Evolutionary conservation across 805 yeast genomes (phyloP).

Genomic region (Starmerella riodocensis): DNA sequence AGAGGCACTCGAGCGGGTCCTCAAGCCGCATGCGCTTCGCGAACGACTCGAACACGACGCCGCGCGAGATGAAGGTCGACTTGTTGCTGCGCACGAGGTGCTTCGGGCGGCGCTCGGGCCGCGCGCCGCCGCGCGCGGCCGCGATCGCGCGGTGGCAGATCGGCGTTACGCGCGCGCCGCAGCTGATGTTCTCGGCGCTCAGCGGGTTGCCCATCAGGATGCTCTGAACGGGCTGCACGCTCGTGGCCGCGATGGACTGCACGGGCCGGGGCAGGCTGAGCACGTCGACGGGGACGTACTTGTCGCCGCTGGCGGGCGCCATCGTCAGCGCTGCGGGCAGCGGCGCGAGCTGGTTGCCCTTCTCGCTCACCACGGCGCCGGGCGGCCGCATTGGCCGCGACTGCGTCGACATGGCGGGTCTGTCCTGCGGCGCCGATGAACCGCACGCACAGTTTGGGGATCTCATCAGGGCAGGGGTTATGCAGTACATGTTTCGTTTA

Average conservation of each 20-base stretch:
- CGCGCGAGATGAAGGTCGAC: constrained; percentile 29
- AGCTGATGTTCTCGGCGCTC: constrained; percentile 18
- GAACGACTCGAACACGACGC: constrained; percentile 28
- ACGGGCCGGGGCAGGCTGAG: constrained; percentile 29
- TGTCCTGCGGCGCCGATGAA: too few species aligned
- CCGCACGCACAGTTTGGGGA: too few species aligned
- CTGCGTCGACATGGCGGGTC: not conserved
- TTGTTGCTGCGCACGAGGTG: constrained; percentile 29
- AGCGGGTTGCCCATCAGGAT: constrained; percentile 28
- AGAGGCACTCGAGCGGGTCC: constrained; percentile 28
- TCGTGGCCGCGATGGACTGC: not conserved
- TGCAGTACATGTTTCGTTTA: too few species aligned
- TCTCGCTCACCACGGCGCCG: constrained; percentile 12
- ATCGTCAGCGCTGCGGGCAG: constrained; percentile 7
- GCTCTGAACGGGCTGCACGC: constrained; percentile 22
- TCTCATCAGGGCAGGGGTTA: too few species aligned
- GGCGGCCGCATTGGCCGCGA: constrained; percentile 11
- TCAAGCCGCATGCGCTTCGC: constrained; percentile 26
- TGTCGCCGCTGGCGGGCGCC: constrained; percentile 24
- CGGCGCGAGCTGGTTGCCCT: constrained; percentile 11
- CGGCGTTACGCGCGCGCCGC: constrained; percentile 14
- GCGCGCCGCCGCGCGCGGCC: not conserved
- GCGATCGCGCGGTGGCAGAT: constrained; percentile 5
- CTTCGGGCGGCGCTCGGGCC: constrained; percentile 23
- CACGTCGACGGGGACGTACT: constrained; percentile 22